Evolutionary conservation across 2,329 filamentous ascomycete genomes (phyloP), one percentile per base, ranked within the genome.

Genomic region (Aaosphaeria arxii): DNA sequence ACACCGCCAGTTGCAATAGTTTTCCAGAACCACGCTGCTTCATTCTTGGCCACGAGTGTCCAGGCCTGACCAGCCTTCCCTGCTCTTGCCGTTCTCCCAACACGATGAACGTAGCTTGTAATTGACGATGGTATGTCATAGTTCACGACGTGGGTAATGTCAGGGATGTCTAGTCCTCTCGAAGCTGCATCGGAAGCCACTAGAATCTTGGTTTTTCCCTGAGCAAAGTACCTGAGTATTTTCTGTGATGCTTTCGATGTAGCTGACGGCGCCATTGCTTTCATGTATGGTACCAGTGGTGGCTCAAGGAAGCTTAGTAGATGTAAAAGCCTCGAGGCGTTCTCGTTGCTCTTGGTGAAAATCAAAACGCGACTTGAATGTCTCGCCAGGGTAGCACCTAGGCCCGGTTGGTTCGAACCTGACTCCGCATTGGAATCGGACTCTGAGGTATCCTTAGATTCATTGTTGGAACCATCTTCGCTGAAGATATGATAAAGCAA

Each of bases 121-220:
- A 91, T 75, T 61, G 86, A 91, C 4, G 84, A 80, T 0, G 92
- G 92, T 44, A 96, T 79, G 67, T 96, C 92, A 75, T 97, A 97
- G 73, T 96, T 96, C 71, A 97, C 77, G 42, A 97, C 90, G 63
- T 95, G 88, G 33, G 85, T 84, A 42, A 97, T 80, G 42, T 82
- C 80, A 1, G 84, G 82, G 9, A 96, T 78, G 69, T 97, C 92
- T 29, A 97, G 84, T 61, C 92, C 94, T 54, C 92, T 88, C 2
- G 91, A 89, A 1, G 94, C 89, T n/a, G 95, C 86, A 66, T 97
- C 92, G 0, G 94, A 95, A 1, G 91, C 91, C 41, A 97, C 86
- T 40, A 97, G 82, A 42, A 95, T 83, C 5, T 85, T 84, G 29
- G 88, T 71, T 49, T 81, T 81, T 48, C 79, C 79, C 6, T 74